Evolutionary conservation across 805 yeast species (phyloP).

Genomic region (Candida peoriensis): DNA sequence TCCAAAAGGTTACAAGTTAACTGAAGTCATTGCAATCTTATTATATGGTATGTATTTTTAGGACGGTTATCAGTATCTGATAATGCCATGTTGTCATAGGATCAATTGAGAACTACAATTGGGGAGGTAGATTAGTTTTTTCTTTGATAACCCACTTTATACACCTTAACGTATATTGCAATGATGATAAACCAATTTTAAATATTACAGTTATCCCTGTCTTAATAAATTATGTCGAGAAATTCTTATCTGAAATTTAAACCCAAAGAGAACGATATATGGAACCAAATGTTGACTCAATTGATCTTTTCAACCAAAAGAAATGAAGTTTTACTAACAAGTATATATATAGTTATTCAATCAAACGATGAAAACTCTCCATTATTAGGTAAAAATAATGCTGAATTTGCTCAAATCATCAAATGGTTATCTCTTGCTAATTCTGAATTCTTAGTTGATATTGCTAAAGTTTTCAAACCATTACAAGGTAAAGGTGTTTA

Average conservation of each 20-base stretch:
- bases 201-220: conserved; percentile 78
- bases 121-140: not conserved
- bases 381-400: conserved; percentile 60
- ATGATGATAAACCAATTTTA: conserved; percentile 54
- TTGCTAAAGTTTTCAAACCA: conserved; percentile 51
- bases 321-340: conserved; percentile 10
- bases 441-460: conserved; percentile 51
- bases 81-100: not conserved
- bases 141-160: too few species aligned
- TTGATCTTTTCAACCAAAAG: not conserved
- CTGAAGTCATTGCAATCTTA: conserved; percentile 62
- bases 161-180: too few species aligned
- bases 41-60: conserved; percentile 48
- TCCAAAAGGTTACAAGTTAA: conserved; percentile 66
- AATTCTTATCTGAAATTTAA: conserved; percentile 42
- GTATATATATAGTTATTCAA: conserved; percentile 25
- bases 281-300: not conserved
- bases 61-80: not conserved
- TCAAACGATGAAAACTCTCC: conserved; percentile 29
- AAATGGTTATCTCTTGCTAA: conserved; percentile 78
- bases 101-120: not conserved
- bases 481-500: conserved; percentile 62
- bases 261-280: not conserved
- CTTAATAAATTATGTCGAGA: conserved; percentile 76
- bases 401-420: conserved; percentile 55